Base-by-base conservation (phyloP, 495 filamentous ascomycete species). In the Hyaloscypha bicolor region DNA sequence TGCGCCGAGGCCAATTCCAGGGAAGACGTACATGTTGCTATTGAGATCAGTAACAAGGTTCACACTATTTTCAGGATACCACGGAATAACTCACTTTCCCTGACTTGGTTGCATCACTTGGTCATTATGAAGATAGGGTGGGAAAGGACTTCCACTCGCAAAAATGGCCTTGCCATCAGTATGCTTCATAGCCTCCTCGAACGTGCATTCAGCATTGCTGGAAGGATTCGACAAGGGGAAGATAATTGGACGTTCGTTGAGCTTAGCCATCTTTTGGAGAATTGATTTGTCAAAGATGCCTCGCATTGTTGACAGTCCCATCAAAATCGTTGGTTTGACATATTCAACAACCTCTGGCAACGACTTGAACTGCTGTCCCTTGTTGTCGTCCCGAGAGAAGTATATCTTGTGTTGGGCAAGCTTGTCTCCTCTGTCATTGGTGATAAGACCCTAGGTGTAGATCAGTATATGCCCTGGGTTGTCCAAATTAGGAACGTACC, bases 11-110 rank as follows among this genome's bases (percentile, higher is more conserved):
- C 91, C 91, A 69, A 93, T 92, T 70, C 91, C 91, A 1, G 91
- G 91, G 82, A 93, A 93, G 60, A 93, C 90, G 66, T 93, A 93
- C 88, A 91, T 91, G 83, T 92, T 91, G 80, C 90, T 91, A 22
- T 19, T 37, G 19, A 58, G 42, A 35, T 67, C 64, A 72, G 67
- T 35, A 58, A 51, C 33, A 25, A 42, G 4, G 12, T 39, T 9
- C 32, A 60, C 6, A 37, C 3, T 1, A 37, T n/a, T 12, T 21
- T 12, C 6, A 33, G 30, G 32, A 16, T n/a, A n/a, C 30, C 16
- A 30, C n/a, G 16, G n/a, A 12, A 31, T 29, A 12, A 69, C 70
- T 69, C 58, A 72, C 70, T 73, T 75, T 68, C 85, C 91, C 80
- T 93, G 91, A 68, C 91, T 90, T 14, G 91, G 87, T 68, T 83